phyloP scores from a whole-genome alignment of 345 rosid species.

The Cardamine chenopodiifolia region DNA sequence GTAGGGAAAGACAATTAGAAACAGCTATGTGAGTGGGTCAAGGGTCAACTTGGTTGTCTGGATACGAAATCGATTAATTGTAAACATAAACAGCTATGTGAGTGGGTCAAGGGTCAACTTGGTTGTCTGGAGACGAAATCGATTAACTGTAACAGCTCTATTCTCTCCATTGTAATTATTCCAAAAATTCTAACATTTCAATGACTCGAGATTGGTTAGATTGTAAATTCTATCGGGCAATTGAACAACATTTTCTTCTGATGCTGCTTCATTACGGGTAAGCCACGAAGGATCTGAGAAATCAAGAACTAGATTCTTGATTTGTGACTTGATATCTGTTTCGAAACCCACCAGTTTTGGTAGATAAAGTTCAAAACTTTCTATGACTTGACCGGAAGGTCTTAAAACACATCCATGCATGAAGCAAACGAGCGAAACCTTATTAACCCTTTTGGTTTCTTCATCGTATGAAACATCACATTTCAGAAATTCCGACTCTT shows the following conservation, averaged over 20 bases:
- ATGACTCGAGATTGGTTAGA: slow-evolving; percentile 16
- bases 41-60: no score
- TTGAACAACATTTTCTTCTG: background rate
- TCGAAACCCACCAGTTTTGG: background rate
- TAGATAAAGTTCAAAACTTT: background rate
- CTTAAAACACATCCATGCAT: background rate
- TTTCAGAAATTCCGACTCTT: background rate
- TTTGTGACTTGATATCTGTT: background rate
- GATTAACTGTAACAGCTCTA: no score
- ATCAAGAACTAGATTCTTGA: slow-evolving; percentile 1
- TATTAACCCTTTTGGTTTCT: background rate
- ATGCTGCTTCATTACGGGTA: background rate
- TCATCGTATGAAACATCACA: background rate
- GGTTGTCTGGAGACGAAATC: no score
- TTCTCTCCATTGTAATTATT: no score
- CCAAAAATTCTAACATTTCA: no score
- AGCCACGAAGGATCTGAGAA: background rate
- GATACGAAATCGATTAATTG: no score
- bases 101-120: no score
- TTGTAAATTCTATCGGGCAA: slow-evolving; percentile 2
- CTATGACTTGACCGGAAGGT: background rate
- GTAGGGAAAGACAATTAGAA: no score
- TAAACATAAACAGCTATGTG: no score
- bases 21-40: no score
- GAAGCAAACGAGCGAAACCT: background rate